A percentile compares a stretch with the other conserved stretches of the same genome.
phyloP scores from a whole-genome alignment of 2,329 filamentous ascomycete genomes.

The Alternaria tenuissima region DNA sequence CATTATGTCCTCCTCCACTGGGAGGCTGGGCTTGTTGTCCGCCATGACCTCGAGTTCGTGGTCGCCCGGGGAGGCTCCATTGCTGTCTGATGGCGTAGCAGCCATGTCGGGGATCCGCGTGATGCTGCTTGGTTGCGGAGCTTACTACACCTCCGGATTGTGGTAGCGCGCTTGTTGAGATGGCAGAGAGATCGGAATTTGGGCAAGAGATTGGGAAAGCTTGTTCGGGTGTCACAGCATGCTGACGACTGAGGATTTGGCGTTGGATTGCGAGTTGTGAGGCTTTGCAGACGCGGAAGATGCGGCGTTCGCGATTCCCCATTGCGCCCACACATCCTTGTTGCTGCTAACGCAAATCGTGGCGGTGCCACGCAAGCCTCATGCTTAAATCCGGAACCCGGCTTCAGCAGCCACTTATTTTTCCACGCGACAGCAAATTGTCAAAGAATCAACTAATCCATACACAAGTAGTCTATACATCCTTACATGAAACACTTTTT shows the following conservation, averaged over 20 bases:
- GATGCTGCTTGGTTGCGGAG: slow-evolving; percentile 8
- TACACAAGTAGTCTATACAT: not conserved
- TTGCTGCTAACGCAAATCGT: slow-evolving; percentile 15
- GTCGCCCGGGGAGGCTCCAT: slow-evolving; percentile 35
- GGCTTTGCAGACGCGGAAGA: slow-evolving; percentile 24
- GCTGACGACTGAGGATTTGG: slow-evolving; percentile 7
- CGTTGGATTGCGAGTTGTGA: slow-evolving; percentile 1
- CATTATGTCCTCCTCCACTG: slow-evolving; percentile 86
- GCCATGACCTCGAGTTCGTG: slow-evolving; percentile 51
- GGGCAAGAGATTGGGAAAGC: not conserved
- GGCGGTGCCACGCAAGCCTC: slow-evolving; percentile 25
- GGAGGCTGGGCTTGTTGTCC: slow-evolving; percentile 50
- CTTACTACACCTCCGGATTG: slow-evolving; percentile 10
- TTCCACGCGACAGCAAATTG: not conserved
- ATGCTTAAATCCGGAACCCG: slow-evolving; percentile 3
- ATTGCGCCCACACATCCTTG: slow-evolving; percentile 27
- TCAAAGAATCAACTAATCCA: not conserved
- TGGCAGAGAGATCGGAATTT: not conserved
- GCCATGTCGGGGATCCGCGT: slow-evolving; percentile 41
- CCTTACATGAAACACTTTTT: not conserved
- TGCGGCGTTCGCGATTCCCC: slow-evolving; percentile 27
- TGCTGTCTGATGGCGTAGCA: slow-evolving; percentile 31
- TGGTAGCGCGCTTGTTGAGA: not conserved
- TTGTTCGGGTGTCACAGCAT: slow-evolving; percentile 22
- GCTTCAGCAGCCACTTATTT: slow-evolving; percentile 1